Evolutionary conservation across 306 rosid species (phyloP).

Genomic region (Cyclanthera cordifolia): DNA sequence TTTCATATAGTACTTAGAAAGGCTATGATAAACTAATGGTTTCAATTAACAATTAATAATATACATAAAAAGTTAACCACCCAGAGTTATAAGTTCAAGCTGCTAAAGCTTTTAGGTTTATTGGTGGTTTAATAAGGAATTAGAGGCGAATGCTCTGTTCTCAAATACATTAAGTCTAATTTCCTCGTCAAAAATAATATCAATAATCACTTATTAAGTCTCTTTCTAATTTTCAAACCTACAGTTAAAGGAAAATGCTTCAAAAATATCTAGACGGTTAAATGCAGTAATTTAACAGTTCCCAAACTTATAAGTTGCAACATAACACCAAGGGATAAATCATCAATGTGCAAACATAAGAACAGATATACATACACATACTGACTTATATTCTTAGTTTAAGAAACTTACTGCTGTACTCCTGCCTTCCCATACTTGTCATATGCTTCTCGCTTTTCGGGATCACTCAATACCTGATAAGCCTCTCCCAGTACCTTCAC

Average conservation of each 20-base stretch:
- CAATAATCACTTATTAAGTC: neutral
- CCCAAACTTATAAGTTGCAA: neutral
- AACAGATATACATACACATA: neutral
- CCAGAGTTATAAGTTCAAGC: neutral
- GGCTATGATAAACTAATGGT: neutral
- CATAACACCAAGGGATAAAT: neutral
- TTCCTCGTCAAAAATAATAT: neutral
- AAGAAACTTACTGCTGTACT: constrained; percentile 52
- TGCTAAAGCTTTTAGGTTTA: neutral
- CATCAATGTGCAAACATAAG: neutral
- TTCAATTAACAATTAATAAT: neutral
- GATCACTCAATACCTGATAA: constrained; percentile 91
- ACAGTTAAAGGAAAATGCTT: neutral
- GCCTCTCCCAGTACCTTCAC: constrained; percentile 88
- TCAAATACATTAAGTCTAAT: neutral
- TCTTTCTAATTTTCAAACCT: neutral
- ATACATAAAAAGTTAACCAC: neutral
- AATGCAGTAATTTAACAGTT: neutral
- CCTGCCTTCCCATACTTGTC: constrained; percentile 76
- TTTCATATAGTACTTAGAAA: neutral
- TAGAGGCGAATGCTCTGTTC: neutral
- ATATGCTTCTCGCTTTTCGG: constrained; percentile 84
- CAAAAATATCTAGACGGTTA: neutral
- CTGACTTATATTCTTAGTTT: neutral
- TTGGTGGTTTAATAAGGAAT: neutral